Evolutionary conservation across 2,329 filamentous ascomycete species (phyloP).

Genomic region (Arachnopeziza araneosa): DNA sequence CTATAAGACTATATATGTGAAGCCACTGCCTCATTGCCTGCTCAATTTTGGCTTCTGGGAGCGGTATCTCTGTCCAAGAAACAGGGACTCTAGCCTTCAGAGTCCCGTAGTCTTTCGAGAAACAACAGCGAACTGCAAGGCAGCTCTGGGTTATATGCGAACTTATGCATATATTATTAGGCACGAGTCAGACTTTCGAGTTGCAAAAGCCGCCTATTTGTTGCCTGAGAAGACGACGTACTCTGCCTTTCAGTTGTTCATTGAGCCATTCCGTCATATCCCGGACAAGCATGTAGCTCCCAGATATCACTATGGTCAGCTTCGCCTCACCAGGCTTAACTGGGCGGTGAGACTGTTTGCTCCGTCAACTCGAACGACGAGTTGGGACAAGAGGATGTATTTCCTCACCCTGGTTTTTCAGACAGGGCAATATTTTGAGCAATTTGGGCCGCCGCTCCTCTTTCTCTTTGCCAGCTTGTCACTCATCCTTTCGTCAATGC

Average conservation of each 20-base stretch:
- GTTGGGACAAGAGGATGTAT: background rate
- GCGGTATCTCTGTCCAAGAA: background rate
- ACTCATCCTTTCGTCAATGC: constrained; percentile 4
- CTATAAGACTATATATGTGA: constrained; percentile 25
- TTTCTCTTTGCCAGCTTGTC: constrained; percentile 3
- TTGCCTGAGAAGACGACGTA: constrained; percentile 10
- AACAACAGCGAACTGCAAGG: background rate
- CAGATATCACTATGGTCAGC: constrained; percentile 17
- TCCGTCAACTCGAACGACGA: background rate
- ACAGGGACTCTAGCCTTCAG: background rate
- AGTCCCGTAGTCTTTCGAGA: background rate
- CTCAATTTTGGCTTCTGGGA: constrained; percentile 24
- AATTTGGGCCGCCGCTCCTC: background rate
- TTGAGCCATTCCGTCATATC: constrained; percentile 11
- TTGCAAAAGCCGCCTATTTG: constrained; percentile 14
- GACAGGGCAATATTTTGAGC: background rate
- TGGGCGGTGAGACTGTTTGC: constrained; percentile 2
- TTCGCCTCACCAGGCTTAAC: constrained; percentile 16
- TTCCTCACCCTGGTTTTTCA: background rate
- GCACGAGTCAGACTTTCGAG: constrained; percentile 17
- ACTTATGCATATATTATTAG: constrained; percentile 20
- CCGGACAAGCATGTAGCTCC: constrained; percentile 12
- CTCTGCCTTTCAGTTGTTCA: constrained; percentile 10
- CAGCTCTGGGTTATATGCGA: constrained; percentile 20
- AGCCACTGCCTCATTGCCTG: constrained; percentile 28